Conservation (phyloP, 768 basidiomycete species). For the Tulasnella sp. region DNA sequence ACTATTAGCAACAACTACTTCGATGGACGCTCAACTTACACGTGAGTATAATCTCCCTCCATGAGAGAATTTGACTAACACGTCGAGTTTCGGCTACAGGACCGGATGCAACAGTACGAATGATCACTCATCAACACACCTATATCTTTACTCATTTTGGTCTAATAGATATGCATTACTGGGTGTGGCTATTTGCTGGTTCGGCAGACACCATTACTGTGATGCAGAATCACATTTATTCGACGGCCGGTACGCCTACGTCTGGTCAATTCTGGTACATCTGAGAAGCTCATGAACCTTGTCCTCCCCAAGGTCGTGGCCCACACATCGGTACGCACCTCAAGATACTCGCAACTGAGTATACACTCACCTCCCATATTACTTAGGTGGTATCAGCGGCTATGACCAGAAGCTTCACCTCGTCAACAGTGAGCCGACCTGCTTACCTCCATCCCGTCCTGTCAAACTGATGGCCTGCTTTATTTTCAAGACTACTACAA, state of each 20-base stretch:
- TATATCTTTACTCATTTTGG: not conserved
- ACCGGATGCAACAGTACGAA: not conserved
- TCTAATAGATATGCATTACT: not conserved
- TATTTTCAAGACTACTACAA: not conserved
- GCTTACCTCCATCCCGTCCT: not conserved
- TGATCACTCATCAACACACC: not conserved
- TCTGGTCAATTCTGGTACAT: not conserved
- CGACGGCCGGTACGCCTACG: not conserved
- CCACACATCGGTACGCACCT: not conserved
- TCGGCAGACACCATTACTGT: not conserved
- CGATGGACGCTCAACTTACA: not conserved
- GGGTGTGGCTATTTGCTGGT: not conserved
- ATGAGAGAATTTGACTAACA: not conserved
- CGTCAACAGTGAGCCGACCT: not conserved
- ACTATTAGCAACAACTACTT: conserved; percentile 5
- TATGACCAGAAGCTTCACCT: not conserved
- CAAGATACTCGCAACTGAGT: too few relatives aligned
- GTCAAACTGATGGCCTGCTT: too few relatives aligned
- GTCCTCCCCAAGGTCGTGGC: not conserved
- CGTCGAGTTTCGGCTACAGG: not conserved
- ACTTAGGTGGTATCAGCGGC: not conserved
- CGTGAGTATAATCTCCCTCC: not conserved
- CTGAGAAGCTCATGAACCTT: not conserved
- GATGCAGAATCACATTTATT: not conserved
- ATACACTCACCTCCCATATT: too few relatives aligned